Percentiles rank a stretch among this genome's conserved stretches.
Evolutionary conservation across 371 early-diverging fungal species (phyloP).

Genomic region (Mucor saturninus): DNA sequence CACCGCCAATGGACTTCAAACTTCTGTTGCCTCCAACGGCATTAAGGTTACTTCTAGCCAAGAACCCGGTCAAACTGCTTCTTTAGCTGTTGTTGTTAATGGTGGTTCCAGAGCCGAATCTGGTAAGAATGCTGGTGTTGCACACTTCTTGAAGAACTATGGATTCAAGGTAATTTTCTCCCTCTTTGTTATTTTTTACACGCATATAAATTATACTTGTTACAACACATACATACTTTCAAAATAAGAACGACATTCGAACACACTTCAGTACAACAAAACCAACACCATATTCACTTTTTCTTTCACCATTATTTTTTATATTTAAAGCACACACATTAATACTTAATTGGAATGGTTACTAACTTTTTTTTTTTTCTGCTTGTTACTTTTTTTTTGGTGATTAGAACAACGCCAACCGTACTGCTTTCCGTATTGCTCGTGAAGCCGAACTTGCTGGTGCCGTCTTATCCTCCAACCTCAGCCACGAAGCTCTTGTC

Average conservation of each 20-base stretch:
- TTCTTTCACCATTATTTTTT: no score
- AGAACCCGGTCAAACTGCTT: slow-evolving; percentile 74
- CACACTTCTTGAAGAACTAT: slow-evolving; percentile 91
- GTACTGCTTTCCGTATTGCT: slow-evolving; percentile 86
- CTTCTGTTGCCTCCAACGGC: slow-evolving; percentile 59
- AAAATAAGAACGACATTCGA: not conserved
- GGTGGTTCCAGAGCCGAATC: slow-evolving; percentile 90
- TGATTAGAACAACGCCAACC: slow-evolving; percentile 74
- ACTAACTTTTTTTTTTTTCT: no score
- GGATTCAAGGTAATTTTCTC: slow-evolving; percentile 81
- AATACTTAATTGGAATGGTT: no score
- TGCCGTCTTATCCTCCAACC: slow-evolving; percentile 78
- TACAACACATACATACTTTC: no score
- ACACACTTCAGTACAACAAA: not conserved
- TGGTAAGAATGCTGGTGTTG: slow-evolving; percentile 73
- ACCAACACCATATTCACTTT: not conserved
- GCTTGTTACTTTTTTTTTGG: not conserved
- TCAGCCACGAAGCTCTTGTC: slow-evolving; percentile 84
- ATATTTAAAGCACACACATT: no score
- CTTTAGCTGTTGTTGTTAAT: slow-evolving; percentile 86
- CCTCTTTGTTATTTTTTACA: not conserved
- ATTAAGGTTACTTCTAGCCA: slow-evolving; percentile 65
- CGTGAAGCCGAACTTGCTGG: slow-evolving; percentile 96
- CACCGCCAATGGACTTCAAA: slow-evolving; percentile 39
- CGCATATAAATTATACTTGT: not conserved